These are phyloP conservation scores for Tilletia horrida DNA, from an alignment of 1,284 basidiomycete species.

Conservation along the genomic window DNA sequence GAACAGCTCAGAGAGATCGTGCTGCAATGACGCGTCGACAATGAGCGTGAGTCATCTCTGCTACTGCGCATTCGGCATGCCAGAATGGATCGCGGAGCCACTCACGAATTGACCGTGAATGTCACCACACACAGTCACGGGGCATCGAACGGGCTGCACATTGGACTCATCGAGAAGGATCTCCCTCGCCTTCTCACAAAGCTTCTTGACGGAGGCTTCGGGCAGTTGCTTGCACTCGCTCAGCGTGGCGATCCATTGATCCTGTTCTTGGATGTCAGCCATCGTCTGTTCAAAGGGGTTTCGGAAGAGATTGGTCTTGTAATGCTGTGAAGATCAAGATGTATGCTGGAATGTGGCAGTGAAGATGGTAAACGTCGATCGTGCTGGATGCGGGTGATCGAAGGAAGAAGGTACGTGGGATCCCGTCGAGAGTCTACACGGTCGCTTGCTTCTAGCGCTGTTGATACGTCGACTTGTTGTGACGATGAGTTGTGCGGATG, in stretches of 20 bases:
- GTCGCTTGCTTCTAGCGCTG: too few relatives aligned
- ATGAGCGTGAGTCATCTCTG: slow-evolving; percentile 14
- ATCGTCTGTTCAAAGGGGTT: slow-evolving; percentile 19
- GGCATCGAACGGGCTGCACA: slow-evolving; percentile 87
- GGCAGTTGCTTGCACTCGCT: slow-evolving; percentile 96
- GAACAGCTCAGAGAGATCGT: slow-evolving; percentile 98
- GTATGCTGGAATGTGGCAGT: not conserved
- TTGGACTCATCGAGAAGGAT: slow-evolving; percentile 72
- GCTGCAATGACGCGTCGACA: slow-evolving; percentile 60
- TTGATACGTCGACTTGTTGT: not conserved
- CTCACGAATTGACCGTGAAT: slow-evolving; percentile 99
- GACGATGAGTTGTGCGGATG: not conserved
- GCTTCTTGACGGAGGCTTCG: slow-evolving; percentile 91
- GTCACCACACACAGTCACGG: slow-evolving; percentile 61
- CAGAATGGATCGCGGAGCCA: slow-evolving; percentile 45
- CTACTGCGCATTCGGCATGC: too few relatives aligned
- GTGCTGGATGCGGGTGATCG: too few relatives aligned
- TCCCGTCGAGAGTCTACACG: too few relatives aligned
- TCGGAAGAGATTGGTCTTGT: not conserved
- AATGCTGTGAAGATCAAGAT: not conserved
- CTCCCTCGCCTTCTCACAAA: slow-evolving; percentile 99
- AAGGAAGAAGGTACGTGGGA: too few relatives aligned
- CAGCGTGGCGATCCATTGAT: slow-evolving; percentile 86
- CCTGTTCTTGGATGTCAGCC: slow-evolving; percentile 54
- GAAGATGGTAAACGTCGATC: too few relatives aligned